A percentile compares a stretch with the other conserved stretches of the same genome.
These are phyloP conservation scores for Penicillium sp. DNA, from an alignment of 2,329 filamentous ascomycete genomes.

Conservation along the genomic window DNA sequence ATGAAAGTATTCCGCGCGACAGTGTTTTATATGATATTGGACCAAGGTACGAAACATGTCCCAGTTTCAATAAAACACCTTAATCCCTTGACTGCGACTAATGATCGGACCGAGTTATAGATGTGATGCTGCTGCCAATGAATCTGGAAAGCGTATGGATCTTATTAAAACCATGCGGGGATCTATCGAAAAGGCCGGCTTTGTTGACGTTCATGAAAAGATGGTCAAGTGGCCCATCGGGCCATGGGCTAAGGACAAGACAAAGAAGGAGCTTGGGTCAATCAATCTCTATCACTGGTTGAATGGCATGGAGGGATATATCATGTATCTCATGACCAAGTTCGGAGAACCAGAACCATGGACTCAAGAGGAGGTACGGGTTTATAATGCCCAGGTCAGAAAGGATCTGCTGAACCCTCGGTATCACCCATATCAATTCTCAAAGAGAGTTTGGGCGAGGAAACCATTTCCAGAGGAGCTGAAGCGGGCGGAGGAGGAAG, in stretches of 20 bases:
- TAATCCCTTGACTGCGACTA: no score
- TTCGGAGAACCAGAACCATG: not conserved
- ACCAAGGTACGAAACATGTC: conserved; percentile 4
- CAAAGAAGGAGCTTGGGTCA: conserved; percentile 23
- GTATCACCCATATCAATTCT: not conserved
- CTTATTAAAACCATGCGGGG: conserved; percentile 15
- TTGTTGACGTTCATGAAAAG: conserved; percentile 33
- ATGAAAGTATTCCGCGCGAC: conserved; percentile 1
- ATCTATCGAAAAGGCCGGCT: conserved; percentile 29
- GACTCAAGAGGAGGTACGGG: not conserved
- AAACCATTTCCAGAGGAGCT: not conserved
- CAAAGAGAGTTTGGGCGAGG: not conserved
- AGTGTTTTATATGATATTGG: conserved; percentile 2
- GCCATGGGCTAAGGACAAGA: conserved; percentile 29
- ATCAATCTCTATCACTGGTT: conserved; percentile 21
- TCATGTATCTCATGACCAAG: conserved; percentile 1
- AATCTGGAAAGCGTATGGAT: not conserved
- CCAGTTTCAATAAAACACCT: not conserved
- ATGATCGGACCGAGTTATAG: no score
- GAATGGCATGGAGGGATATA: conserved; percentile 25
- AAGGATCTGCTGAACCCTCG: not conserved
- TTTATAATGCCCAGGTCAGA: not conserved
- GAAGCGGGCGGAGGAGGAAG: not conserved
- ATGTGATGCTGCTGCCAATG: not conserved
- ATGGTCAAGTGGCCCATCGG: conserved; percentile 30